These are phyloP conservation scores for Amylocarpus encephaloides DNA, from an alignment of 2,329 filamentous ascomycete species.

Conservation along the genomic window DNA sequence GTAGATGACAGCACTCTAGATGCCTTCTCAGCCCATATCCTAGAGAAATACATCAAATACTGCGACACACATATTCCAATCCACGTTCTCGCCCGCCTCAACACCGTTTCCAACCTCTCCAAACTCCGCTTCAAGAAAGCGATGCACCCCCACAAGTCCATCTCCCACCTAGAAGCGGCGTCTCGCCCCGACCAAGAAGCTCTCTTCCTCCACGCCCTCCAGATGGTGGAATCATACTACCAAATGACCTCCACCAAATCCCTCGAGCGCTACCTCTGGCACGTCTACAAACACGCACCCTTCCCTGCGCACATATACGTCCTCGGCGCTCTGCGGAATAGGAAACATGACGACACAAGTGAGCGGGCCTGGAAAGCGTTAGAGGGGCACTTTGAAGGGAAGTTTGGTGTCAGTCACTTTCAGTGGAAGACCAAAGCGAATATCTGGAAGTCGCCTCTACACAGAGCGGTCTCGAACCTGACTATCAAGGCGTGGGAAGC, in stretches of 20 bases:
- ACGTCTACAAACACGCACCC: slow-evolving; percentile 29
- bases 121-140: slow-evolving; percentile 22
- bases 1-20: slow-evolving; percentile 6
- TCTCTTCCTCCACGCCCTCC: slow-evolving; percentile 10
- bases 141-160: slow-evolving; percentile 14
- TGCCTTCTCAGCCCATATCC: slow-evolving; percentile 33
- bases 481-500: too few relatives aligned
- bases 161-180: slow-evolving; percentile 7
- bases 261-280: slow-evolving; percentile 28
- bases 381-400: too few relatives aligned
- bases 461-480: too few relatives aligned
- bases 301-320: slow-evolving; percentile 29
- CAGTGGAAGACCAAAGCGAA: too few relatives aligned
- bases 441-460: too few relatives aligned
- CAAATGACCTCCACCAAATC: slow-evolving; percentile 19
- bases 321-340: slow-evolving; percentile 23
- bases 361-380: too few relatives aligned
- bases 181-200: slow-evolving; percentile 13
- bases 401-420: too few relatives aligned
- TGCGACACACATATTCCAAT: slow-evolving; percentile 35
- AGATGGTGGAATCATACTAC: slow-evolving; percentile 29
- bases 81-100: slow-evolving; percentile 26
- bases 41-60: slow-evolving; percentile 35
- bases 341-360: slow-evolving; percentile 4
- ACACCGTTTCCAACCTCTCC: slow-evolving; percentile 8